Evolutionary conservation across 495 filamentous ascomycete species (phyloP).

Genomic region (Hypomontagnella monticulosa): DNA sequence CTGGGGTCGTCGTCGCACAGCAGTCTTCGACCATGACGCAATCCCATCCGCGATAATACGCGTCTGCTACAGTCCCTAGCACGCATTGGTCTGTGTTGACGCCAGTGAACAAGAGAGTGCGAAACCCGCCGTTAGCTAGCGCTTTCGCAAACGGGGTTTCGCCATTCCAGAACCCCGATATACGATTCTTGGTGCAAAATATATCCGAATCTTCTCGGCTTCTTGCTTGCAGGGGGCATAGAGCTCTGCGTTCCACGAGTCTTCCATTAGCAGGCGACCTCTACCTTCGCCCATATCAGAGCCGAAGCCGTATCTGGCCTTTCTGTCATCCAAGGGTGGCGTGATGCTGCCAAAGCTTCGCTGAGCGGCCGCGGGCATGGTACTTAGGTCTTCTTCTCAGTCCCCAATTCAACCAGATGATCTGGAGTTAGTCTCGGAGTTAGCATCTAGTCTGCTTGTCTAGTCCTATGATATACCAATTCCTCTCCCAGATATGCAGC

Average conservation of each 20-base stretch:
- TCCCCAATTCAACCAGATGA: conserved; percentile 72
- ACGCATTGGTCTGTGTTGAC: conserved; percentile 72
- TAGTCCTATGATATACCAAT: background rate
- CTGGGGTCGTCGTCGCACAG: conserved; percentile 57
- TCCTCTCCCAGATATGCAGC: background rate
- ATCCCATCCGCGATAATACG: conserved; percentile 63
- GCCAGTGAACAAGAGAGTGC: conserved; percentile 63
- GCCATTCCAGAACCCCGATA: conserved; percentile 63
- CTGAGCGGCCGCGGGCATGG: conserved; percentile 60
- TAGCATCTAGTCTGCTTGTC: conserved; percentile 6
- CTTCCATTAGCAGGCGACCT: conserved; percentile 61
- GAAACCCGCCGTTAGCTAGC: conserved; percentile 48
- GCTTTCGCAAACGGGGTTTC: conserved; percentile 47
- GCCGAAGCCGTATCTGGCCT: conserved; percentile 56
- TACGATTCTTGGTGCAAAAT: conserved; percentile 65
- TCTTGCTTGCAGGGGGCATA: conserved; percentile 55
- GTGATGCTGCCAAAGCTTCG: conserved; percentile 58
- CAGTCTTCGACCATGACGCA: conserved; percentile 65
- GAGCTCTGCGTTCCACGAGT: conserved; percentile 64
- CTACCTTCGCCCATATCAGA: conserved; percentile 53
- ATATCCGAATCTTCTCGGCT: conserved; percentile 52
- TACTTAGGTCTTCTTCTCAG: conserved; percentile 61
- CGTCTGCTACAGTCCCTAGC: conserved; percentile 62
- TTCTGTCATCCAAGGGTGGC: conserved; percentile 5
- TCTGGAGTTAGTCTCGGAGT: conserved; percentile 29